Conservation (phyloP, 352 stramenopile species). For the Phytophthora hybrid region DNA sequence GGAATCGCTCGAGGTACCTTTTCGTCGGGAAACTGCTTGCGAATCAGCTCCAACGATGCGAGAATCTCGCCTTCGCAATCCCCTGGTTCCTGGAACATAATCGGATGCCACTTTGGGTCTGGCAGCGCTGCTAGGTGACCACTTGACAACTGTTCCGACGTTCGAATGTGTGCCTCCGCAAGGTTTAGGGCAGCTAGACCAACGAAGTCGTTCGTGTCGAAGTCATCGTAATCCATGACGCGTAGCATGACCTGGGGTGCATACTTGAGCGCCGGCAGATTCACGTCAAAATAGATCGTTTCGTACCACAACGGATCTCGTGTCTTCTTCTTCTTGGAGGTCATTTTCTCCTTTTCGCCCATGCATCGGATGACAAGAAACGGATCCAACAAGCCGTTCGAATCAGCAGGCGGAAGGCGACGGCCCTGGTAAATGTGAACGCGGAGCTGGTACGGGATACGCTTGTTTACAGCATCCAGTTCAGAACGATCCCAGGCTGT, state of each 20-base stretch:
- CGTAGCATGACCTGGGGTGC: conserved; percentile 81
- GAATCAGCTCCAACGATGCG: conserved; percentile 77
- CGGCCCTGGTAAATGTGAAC: conserved; percentile 89
- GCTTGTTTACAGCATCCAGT: conserved; percentile 74
- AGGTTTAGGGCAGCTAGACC: conserved; percentile 70
- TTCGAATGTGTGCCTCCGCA: conserved; percentile 74
- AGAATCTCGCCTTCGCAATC: conserved; percentile 87
- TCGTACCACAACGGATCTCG: conserved; percentile 90
- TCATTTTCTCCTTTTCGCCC: conserved; percentile 81
- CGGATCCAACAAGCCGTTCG: conserved; percentile 86
- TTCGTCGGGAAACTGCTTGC: conserved; percentile 76
- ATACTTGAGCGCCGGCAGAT: conserved; percentile 80
- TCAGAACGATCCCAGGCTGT: conserved; percentile 64
- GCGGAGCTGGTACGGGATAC: conserved; percentile 83
- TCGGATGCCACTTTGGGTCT: conserved; percentile 76
- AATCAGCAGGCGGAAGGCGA: conserved; percentile 80
- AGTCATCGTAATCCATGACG: conserved; percentile 86
- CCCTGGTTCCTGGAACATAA: conserved; percentile 82
- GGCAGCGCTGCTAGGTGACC: conserved; percentile 56
- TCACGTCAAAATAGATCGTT: conserved; percentile 89
- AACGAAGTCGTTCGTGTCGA: conserved; percentile 77
- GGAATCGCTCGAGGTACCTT: conserved; percentile 57
- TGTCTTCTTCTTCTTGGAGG: conserved; percentile 79
- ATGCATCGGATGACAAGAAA: conserved; percentile 86
- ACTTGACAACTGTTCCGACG: conserved; percentile 61